Conservation (phyloP, 2,329 filamentous ascomycete species). For the Fusarium solani-melongenae region DNA sequence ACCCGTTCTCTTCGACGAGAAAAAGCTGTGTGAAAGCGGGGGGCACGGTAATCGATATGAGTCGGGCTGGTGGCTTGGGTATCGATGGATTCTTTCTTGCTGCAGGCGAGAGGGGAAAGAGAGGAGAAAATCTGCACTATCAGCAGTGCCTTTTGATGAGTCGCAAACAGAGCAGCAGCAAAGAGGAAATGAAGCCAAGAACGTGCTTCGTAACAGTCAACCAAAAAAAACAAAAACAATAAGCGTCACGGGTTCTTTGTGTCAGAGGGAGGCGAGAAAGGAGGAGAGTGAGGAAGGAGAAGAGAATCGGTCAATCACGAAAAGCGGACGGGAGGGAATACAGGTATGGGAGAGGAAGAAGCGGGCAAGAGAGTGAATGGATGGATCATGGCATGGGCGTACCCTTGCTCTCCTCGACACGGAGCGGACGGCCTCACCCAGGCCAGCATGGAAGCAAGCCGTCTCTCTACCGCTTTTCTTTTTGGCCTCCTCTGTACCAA, state of each 20-base stretch:
- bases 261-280: conserved; percentile 7
- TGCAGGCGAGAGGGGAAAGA: conserved; percentile 14
- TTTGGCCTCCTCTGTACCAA: background rate
- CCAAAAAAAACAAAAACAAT: background rate
- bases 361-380: conserved; percentile 21
- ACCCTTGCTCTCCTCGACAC: background rate
- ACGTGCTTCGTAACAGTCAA: background rate
- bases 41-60: conserved; percentile 17
- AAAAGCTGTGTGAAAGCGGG: conserved; percentile 21
- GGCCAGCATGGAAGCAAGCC: background rate
- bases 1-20: background rate
- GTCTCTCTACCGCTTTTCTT: background rate
- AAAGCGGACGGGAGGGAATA: conserved; percentile 24
- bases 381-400: conserved; percentile 22
- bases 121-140: conserved; percentile 1
- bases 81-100: conserved; percentile 7
- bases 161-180: background rate
- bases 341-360: conserved; percentile 16
- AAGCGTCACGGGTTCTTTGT: conserved; percentile 11
- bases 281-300: conserved; percentile 6
- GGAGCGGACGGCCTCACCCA: background rate
- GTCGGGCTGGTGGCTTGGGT: conserved; percentile 8
- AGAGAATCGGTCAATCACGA: conserved; percentile 8
- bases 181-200: background rate
- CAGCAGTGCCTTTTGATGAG: background rate